phyloP scores from a whole-genome alignment of 164 flowering plant species.

The Berberis vulgaris region DNA sequence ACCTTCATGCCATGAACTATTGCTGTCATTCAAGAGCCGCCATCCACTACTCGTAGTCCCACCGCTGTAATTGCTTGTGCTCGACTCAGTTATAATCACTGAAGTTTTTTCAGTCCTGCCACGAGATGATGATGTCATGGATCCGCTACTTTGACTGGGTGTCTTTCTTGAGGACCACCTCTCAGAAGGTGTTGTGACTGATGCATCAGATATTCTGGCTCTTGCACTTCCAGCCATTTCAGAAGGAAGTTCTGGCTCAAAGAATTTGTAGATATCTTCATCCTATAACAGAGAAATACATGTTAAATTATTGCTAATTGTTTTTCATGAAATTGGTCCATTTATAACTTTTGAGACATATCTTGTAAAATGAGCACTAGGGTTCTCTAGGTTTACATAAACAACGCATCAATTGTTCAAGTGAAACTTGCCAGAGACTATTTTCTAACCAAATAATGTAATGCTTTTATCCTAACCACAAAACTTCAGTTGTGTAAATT shows the following conservation, averaged over 20 bases:
- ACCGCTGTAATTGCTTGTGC: conserved; percentile 6
- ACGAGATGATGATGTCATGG: conserved; percentile 34
- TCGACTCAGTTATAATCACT: conserved; percentile 28
- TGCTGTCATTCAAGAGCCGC: conserved; percentile 19
- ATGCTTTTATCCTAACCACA: no score
- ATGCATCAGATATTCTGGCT: conserved; percentile 30
- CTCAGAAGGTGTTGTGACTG: conserved; percentile 26
- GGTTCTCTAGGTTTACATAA: no score
- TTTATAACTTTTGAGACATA: background rate
- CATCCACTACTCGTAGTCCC: conserved; percentile 10
- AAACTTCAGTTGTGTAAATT: background rate
- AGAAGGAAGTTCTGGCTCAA: conserved; percentile 71
- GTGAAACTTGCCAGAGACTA: no score
- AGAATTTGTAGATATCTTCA: conserved; percentile 74
- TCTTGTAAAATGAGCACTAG: background rate
- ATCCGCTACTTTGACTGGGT: conserved; percentile 26
- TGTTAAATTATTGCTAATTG: background rate
- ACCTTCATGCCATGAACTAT: conserved; percentile 34
- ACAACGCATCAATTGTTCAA: no score
- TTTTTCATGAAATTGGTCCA: background rate
- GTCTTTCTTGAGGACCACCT: conserved; percentile 35
- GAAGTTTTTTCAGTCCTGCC: conserved; percentile 21
- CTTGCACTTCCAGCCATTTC: conserved; percentile 26
- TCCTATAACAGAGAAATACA: conserved; percentile 36
- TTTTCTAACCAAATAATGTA: no score